These are phyloP conservation scores for Auriscalpium microsporum DNA, from an alignment of 768 basidiomycete genomes.

Conservation along the genomic window DNA sequence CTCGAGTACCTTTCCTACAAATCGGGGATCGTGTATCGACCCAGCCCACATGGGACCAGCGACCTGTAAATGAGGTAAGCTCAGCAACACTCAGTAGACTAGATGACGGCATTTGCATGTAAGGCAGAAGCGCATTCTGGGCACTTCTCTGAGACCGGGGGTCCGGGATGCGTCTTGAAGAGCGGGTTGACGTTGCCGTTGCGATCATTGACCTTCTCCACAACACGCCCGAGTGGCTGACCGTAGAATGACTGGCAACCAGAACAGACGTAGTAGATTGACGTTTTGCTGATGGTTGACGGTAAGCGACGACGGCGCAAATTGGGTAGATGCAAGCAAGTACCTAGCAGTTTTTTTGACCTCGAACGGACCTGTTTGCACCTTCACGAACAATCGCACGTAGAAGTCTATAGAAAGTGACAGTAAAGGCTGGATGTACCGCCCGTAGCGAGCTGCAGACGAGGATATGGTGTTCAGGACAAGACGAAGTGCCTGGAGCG, in stretches of 20 bases:
- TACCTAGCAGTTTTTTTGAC: slow-evolving; percentile 81
- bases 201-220: slow-evolving; percentile 49
- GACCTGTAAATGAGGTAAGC: slow-evolving; percentile 36
- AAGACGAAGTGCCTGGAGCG: slow-evolving; percentile 70
- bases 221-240: slow-evolving; percentile 75
- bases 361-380: slow-evolving; percentile 65
- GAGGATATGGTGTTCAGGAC: slow-evolving; percentile 82
- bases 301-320: not conserved
- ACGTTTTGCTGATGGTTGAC: slow-evolving; percentile 57
- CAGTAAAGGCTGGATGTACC: slow-evolving; percentile 81
- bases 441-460: slow-evolving; percentile 86
- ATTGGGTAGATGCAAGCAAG: slow-evolving; percentile 19
- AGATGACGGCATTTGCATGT: slow-evolving; percentile 47
- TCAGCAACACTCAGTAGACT: not conserved
- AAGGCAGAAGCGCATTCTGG: slow-evolving; percentile 71
- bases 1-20: slow-evolving; percentile 64
- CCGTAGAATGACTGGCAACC: slow-evolving; percentile 76
- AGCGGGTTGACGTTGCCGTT: slow-evolving; percentile 50
- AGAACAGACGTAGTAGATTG: slow-evolving; percentile 76
- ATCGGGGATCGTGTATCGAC: slow-evolving; percentile 68
- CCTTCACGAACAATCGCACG: slow-evolving; percentile 80
- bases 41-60: slow-evolving; percentile 98
- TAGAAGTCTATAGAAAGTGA: slow-evolving; percentile 97
- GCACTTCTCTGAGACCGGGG: slow-evolving; percentile 59
- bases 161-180: slow-evolving; percentile 70